phyloP scores from a whole-genome alignment of 352 stramenopile species.

The Phytopythium chamaehyphon region DNA sequence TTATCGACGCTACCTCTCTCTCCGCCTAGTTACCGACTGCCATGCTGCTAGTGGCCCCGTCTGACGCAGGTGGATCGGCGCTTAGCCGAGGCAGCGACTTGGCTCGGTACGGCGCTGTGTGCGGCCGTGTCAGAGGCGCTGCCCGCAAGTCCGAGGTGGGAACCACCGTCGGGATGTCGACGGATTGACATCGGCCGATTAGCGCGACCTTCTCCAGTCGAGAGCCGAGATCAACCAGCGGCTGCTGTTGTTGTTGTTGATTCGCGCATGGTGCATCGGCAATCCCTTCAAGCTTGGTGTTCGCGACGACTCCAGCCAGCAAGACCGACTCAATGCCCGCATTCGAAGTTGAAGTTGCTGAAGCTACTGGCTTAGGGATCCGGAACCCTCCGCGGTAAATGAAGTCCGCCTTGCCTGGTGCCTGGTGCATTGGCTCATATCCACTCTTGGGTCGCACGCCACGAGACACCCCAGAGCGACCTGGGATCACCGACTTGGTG shows the following conservation, averaged over 20 bases:
- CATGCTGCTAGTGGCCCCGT: not conserved
- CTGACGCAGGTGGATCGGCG: not conserved
- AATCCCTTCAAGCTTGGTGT: not conserved
- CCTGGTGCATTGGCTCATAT: conserved; percentile 29
- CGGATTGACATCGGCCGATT: conserved; percentile 24
- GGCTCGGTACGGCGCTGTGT: conserved; percentile 43
- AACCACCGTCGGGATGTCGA: conserved; percentile 15
- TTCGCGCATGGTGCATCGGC: not conserved
- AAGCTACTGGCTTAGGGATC: conserved; percentile 24
- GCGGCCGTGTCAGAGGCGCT: conserved; percentile 21
- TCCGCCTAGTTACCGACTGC: not conserved
- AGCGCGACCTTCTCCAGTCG: conserved; percentile 42
- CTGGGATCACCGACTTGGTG: conserved; percentile 37
- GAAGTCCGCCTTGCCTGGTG: conserved; percentile 39
- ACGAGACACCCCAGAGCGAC: conserved; percentile 31
- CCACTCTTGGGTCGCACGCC: conserved; percentile 25
- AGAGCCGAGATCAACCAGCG: conserved; percentile 24
- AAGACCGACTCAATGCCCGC: conserved; percentile 15
- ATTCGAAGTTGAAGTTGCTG: not conserved
- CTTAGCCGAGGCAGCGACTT: conserved; percentile 44
- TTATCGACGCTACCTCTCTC: not conserved
- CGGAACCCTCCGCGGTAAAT: conserved; percentile 63
- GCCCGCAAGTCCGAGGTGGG: not conserved
- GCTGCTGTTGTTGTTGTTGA: not conserved
- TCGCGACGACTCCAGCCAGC: conserved; percentile 7